Base-by-base conservation (phyloP, 176 grass and related monocot genomes). In the Panicum miliaceum region DNA sequence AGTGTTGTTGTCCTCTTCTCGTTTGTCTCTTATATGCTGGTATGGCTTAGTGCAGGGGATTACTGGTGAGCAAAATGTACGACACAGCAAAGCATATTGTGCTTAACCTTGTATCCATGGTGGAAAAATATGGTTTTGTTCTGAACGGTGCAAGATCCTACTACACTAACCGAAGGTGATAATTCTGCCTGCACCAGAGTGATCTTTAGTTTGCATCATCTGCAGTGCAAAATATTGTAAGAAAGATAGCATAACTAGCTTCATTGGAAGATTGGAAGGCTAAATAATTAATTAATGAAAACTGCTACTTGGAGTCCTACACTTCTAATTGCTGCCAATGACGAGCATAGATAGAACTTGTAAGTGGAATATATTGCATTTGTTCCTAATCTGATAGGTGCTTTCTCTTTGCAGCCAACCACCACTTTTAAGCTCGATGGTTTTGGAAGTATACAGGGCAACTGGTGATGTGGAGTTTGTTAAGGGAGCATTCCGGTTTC, bases 11-110 rank as follows among this genome's bases (percentile, higher is more conserved):
- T 26, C 51, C 62, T 46, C 5, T 83, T 35, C 4, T 71, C 6
- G 10, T 77, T 71, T 77, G 20, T 51, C 63, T 53, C 64, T 83
- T 71, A 52, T 69, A n/a, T n/a, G n/a, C 23, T 4, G 41, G 8
- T 38, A 47, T 51, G 62, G 20, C 53, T 64, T 73, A 36, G 68
- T 94, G 86, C 84, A 99, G 96, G 64, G 96, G 96, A 19, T 84
- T 99, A 37, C 77, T 99, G n/a, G 89, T 88, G 46, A 99, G 96
- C 81, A 99, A 96, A 87, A 99, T 99, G 96, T 91, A 92, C 38
- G 84, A 99, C n/a, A 99, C 90, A 5, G 96, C 91, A 29, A 99
- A 94, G 81, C 84, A 19, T 25, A 80, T 99, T 12, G 84, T 84
- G 34, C 85, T 79, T 71, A 94, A 96, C 79, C 93, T 99, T 53